phyloP scores from a whole-genome alignment of 106 monocot genomes.

The Dendrobium catenatum region DNA sequence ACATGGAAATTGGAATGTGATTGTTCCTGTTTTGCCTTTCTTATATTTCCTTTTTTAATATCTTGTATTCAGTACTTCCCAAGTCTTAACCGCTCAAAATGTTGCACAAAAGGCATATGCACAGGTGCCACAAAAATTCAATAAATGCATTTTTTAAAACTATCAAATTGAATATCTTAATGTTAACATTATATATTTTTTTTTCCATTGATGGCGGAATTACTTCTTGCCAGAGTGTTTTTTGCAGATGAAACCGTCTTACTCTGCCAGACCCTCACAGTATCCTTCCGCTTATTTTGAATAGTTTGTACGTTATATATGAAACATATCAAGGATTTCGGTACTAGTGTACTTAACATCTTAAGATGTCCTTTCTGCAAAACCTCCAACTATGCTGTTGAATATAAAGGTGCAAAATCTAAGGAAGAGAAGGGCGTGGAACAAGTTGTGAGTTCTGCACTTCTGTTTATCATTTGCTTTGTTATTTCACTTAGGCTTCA shows the following conservation, averaged over 20 bases:
- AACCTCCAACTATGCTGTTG: constrained; percentile 78
- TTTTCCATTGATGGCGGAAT: neutral
- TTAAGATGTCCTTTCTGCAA: constrained; percentile 92
- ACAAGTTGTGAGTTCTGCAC: constrained; percentile 60
- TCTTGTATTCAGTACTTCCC: constrained; percentile 63
- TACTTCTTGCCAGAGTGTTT: constrained; percentile 67
- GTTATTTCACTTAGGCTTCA: neutral
- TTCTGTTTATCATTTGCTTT: constrained; percentile 3
- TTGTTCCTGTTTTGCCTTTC: too few species aligned
- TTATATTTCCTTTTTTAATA: neutral
- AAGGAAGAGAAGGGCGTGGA: constrained; percentile 82
- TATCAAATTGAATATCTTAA: neutral
- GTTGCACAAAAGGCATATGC: constrained; percentile 93
- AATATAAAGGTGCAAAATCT: constrained; percentile 71
- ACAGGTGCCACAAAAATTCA: constrained; percentile 43
- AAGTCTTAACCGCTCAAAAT: constrained; percentile 90
- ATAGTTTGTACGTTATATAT: neutral
- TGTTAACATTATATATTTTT: neutral
- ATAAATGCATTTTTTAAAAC: neutral
- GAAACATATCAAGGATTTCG: neutral
- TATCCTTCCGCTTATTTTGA: constrained; percentile 52
- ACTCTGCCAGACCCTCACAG: constrained; percentile 70
- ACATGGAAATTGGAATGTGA: too few species aligned
- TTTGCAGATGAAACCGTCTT: constrained; percentile 82
- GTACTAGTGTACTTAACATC: constrained; percentile 21